phyloP scores from a whole-genome alignment of 768 basidiomycete species.

The Trametes cinnabarina region DNA sequence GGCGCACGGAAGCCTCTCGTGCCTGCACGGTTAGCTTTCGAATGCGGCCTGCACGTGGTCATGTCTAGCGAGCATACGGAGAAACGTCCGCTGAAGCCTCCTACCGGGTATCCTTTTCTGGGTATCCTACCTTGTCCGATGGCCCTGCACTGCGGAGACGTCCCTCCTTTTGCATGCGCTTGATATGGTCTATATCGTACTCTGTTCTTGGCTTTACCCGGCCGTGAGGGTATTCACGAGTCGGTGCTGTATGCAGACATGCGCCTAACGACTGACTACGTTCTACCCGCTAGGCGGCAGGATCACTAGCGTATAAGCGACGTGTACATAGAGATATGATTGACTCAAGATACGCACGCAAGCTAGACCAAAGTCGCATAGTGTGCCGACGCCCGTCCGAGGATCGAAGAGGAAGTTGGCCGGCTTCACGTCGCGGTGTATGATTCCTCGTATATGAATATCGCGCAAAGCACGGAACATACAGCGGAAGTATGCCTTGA shows the following conservation, averaged over 20 bases:
- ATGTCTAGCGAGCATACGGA: not conserved
- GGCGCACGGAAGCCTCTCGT: constrained; percentile 97
- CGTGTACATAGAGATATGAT: no score
- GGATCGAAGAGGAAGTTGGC: constrained; percentile 97
- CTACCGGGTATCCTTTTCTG: constrained; percentile 71
- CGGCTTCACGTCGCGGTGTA: constrained; percentile 97
- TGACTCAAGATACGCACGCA: constrained; percentile 77
- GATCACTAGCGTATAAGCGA: not conserved
- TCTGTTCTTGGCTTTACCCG: constrained; percentile 43
- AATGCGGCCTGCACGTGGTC: constrained; percentile 52
- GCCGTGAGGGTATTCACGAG: constrained; percentile 67
- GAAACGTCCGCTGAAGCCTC: not conserved
- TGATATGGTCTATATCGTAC: constrained; percentile 49
- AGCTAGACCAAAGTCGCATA: constrained; percentile 95
- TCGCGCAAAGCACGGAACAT: constrained; percentile 89
- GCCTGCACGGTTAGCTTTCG: constrained; percentile 95
- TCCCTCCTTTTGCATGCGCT: constrained; percentile 59
- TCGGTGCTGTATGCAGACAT: constrained; percentile 79
- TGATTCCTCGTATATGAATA: constrained; percentile 80
- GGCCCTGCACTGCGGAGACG: constrained; percentile 49
- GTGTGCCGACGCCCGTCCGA: constrained; percentile 72
- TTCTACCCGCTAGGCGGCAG: constrained; percentile 52
- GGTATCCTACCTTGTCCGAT: constrained; percentile 76
- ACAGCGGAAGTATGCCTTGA: constrained; percentile 86
- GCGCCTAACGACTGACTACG: constrained; percentile 43